Percentiles rank a stretch among this genome's conserved stretches.
Evolutionary conservation across 2,329 filamentous ascomycete genomes (phyloP).

Genomic region (Ophiostoma populinum): DNA sequence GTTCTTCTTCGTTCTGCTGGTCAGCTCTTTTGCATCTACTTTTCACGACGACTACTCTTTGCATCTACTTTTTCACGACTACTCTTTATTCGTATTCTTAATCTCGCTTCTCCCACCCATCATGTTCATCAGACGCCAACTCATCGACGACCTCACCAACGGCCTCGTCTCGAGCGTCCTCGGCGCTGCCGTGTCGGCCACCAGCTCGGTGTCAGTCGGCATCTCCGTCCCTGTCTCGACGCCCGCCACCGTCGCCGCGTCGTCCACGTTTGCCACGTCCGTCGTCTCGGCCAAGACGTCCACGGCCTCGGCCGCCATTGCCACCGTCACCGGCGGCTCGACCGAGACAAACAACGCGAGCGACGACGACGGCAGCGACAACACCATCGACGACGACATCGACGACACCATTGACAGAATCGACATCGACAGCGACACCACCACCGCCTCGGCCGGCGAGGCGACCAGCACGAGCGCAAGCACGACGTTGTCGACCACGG

Average conservation of each 20-base stretch:
- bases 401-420: background rate
- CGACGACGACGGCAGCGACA: background rate
- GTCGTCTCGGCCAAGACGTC: background rate
- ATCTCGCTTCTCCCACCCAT: background rate
- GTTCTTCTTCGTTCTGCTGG: background rate
- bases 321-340: background rate
- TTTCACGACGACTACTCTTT: background rate
- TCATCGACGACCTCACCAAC: slow-evolving; percentile 3
- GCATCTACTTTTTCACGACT: background rate
- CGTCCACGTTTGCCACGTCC: background rate
- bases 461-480: no score
- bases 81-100: background rate
- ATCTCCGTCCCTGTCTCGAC: background rate
- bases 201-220: background rate
- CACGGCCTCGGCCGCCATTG: background rate
- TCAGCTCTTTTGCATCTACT: background rate
- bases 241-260: background rate
- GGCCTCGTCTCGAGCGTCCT: slow-evolving; percentile 3
- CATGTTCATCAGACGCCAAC: slow-evolving; percentile 3
- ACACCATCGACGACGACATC: background rate
- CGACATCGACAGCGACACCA: background rate
- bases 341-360: slow-evolving; percentile 2
- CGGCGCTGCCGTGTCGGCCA: background rate
- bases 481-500: background rate
- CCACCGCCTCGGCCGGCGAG: background rate